Conservation (phyloP, 1,139 yeast genomes). For the Pichia sp. region DNA sequence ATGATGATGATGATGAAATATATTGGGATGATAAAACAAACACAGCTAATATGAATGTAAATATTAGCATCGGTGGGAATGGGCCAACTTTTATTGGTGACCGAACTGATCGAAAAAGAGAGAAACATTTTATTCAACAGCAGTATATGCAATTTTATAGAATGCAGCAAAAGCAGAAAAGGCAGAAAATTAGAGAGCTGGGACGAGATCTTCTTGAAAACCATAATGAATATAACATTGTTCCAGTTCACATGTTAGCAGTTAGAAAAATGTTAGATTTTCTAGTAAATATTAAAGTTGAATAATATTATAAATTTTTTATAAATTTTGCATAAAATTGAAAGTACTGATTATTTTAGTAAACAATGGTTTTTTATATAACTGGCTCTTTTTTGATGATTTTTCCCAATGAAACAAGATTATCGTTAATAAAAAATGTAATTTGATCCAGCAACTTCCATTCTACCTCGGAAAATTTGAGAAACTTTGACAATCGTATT, state of each 20-base stretch:
- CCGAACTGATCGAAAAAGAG: conserved; percentile 25
- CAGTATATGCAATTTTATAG: conserved; percentile 16
- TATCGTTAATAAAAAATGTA: not conserved
- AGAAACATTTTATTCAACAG: conserved; percentile 12
- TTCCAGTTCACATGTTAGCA: conserved; percentile 85
- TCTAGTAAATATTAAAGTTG: conserved; percentile 37
- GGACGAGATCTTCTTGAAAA: conserved; percentile 6
- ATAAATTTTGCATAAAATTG: too few species aligned
- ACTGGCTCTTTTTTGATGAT: not conserved
- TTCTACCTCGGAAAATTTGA: not conserved
- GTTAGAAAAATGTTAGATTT: conserved; percentile 58
- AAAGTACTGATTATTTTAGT: too few species aligned
- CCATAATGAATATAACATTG: conserved; percentile 27
- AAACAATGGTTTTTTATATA: too few species aligned
- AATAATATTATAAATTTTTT: too few species aligned
- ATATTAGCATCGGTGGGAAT: not conserved
- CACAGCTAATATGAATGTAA: too few species aligned
- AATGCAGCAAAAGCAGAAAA: conserved; percentile 16
- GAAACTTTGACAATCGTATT: not conserved
- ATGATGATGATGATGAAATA: conserved; percentile 27
- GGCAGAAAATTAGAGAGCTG: conserved; percentile 6
- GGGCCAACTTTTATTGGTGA: not conserved
- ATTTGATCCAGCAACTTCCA: conserved; percentile 1
- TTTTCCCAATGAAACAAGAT: not conserved
- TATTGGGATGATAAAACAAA: conserved; percentile 8